Percentiles rank a stretch among this genome's conserved stretches.
Evolutionary conservation across 352 stramenopile genomes (phyloP).

Genomic region (Globisporangium paddicum): DNA sequence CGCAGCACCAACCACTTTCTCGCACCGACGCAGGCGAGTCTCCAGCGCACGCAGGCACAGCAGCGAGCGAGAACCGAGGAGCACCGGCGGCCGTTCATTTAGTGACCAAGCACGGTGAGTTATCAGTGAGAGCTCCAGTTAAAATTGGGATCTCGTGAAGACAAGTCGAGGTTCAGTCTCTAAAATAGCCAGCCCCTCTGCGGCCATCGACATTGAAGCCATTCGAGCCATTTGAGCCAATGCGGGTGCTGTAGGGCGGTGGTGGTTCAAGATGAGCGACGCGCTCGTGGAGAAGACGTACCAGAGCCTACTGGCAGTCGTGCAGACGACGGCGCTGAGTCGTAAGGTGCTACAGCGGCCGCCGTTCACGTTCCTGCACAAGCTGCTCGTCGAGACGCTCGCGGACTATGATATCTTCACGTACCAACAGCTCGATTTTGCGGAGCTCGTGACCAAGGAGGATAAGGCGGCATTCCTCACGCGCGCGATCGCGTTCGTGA

Average conservation of each 20-base stretch:
- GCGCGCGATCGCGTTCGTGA: conserved; percentile 69
- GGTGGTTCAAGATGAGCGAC: conserved; percentile 11
- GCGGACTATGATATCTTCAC: conserved; percentile 60
- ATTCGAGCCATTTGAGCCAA: not conserved
- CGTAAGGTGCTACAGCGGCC: conserved; percentile 62
- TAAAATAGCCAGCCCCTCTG: not conserved
- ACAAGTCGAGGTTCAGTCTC: not conserved
- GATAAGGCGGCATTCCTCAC: conserved; percentile 83
- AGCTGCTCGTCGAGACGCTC: conserved; percentile 68
- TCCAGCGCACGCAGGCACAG: conserved; percentile 36
- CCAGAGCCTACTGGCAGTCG: conserved; percentile 46
- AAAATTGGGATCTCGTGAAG: conserved; percentile 2
- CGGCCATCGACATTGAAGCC: not conserved
- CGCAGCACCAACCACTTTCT: conserved; percentile 55
- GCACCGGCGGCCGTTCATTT: conserved; percentile 40
- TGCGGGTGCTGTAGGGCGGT: not conserved
- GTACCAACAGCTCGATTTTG: conserved; percentile 56
- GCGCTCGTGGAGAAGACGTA: conserved; percentile 61
- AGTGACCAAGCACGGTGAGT: conserved; percentile 4
- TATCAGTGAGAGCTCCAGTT: not conserved
- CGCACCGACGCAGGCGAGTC: conserved; percentile 59
- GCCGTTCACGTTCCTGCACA: conserved; percentile 83
- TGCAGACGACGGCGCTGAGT: conserved; percentile 65
- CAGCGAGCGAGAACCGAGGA: conserved; percentile 17
- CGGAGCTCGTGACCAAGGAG: conserved; percentile 56